Conservation (phyloP, 2,329 filamentous ascomycete genomes). For the Alternaria sp. region DNA sequence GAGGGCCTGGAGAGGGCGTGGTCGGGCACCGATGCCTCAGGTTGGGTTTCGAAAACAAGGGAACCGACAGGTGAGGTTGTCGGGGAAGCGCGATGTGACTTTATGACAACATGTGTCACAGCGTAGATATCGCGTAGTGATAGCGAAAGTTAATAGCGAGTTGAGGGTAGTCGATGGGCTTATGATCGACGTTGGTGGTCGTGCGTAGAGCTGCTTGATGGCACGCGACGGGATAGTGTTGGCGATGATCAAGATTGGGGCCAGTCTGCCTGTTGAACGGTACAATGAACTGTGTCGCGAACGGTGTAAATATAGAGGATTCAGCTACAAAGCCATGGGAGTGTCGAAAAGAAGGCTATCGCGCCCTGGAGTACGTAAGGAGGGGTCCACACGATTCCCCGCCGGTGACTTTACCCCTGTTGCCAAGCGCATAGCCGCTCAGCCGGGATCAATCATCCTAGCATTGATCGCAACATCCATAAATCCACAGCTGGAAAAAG, state of each 20-base stretch:
- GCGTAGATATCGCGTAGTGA: not conserved
- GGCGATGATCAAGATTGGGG: not conserved
- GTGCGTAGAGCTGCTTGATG: not conserved
- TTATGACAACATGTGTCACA: not conserved
- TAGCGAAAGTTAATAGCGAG: not conserved
- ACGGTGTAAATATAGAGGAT: not conserved
- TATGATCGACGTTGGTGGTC: not conserved
- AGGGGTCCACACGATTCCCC: constrained; percentile 17
- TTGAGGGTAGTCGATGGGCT: not conserved
- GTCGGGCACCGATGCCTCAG: constrained; percentile 16
- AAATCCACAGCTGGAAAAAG: not conserved
- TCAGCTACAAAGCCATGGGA: not conserved
- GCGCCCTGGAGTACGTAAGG: constrained; percentile 2
- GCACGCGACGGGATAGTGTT: not conserved
- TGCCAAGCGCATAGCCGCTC: constrained; percentile 7
- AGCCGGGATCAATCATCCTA: not conserved
- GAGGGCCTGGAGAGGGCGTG: not conserved
- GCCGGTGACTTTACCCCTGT: constrained; percentile 5
- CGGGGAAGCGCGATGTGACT: not conserved
- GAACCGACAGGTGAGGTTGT: not conserved
- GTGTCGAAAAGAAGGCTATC: not conserved
- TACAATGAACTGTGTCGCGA: not conserved
- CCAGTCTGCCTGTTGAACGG: not conserved
- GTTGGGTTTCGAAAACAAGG: constrained; percentile 5
- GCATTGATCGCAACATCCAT: not conserved